Evolutionary conservation across 768 basidiomycete genomes (phyloP).

Genomic region (Terana coerulea): DNA sequence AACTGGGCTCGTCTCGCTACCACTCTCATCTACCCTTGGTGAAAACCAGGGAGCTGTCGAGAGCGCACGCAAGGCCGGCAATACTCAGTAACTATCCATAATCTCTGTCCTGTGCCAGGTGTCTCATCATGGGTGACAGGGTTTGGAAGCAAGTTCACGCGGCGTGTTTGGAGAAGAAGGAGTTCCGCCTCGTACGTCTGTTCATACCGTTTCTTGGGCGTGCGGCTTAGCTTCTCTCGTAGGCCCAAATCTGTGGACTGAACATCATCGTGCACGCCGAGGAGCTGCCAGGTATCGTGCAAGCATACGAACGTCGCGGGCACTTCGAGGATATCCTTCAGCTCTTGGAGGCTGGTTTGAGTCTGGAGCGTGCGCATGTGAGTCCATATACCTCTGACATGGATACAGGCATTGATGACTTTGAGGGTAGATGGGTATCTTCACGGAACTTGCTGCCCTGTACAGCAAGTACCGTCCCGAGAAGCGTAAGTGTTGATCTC

Average conservation of each 20-base stretch:
- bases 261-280: conserved; percentile 97
- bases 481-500: conserved; percentile 57
- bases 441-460: conserved; percentile 88
- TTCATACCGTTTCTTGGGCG: no score
- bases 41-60: conserved; percentile 99
- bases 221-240: not conserved
- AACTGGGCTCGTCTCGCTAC: conserved; percentile 99
- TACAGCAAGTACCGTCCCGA: conserved; percentile 95
- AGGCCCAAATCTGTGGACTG: conserved; percentile 98
- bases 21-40: conserved; percentile 94
- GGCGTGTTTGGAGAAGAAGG: conserved; percentile 95
- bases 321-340: conserved; percentile 93
- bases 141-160: conserved; percentile 99
- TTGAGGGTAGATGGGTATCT: conserved; percentile 79
- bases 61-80: conserved; percentile 98
- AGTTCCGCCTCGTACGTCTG: conserved; percentile 77
- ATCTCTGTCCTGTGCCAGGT: not conserved
- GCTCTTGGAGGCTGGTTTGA: conserved; percentile 91
- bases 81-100: conserved; percentile 73
- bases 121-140: conserved; percentile 35
- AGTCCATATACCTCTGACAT: conserved; percentile 16
- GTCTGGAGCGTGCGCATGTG: conserved; percentile 93
- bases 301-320: conserved; percentile 85
- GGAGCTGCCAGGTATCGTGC: conserved; percentile 69
- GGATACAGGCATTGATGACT: not conserved